phyloP scores from a whole-genome alignment of 2,329 filamentous ascomycete species.

The Diaporthe nobilis region DNA sequence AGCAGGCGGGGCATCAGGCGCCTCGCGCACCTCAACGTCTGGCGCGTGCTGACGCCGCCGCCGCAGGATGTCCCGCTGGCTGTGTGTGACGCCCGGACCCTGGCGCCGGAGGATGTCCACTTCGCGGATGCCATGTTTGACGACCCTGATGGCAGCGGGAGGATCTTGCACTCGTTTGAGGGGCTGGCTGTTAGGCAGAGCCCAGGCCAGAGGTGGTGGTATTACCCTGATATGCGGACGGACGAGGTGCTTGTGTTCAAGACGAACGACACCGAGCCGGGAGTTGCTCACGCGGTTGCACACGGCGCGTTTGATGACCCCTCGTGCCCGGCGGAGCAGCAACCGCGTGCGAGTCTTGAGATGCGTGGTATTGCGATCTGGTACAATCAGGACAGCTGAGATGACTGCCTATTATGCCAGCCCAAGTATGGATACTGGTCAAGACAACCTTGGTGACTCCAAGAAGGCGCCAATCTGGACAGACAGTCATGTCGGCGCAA shows the following conservation, averaged over 20 bases:
- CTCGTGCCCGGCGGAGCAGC: neutral
- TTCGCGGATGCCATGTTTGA: slow-evolving; percentile 15
- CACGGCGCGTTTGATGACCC: slow-evolving; percentile 18
- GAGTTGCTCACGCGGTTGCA: slow-evolving; percentile 11
- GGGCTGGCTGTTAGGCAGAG: neutral
- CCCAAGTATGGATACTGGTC: too few species aligned
- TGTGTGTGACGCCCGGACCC: slow-evolving; percentile 4
- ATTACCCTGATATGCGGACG: neutral
- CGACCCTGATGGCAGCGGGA: neutral
- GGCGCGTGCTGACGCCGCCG: slow-evolving; percentile 10
- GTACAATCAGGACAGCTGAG: neutral
- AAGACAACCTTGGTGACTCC: too few species aligned
- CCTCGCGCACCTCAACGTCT: slow-evolving; percentile 4
- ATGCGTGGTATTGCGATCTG: slow-evolving; percentile 51
- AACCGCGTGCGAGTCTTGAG: slow-evolving; percentile 8
- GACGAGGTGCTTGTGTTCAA: slow-evolving; percentile 23
- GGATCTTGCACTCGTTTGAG: slow-evolving; percentile 17
- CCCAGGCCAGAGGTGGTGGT: slow-evolving; percentile 7
- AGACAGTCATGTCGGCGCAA: too few species aligned
- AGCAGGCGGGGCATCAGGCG: neutral
- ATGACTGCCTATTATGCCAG: too few species aligned
- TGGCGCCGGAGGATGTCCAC: neutral
- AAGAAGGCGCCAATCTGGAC: too few species aligned
- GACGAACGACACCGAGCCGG: slow-evolving; percentile 6
- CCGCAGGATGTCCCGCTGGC: slow-evolving; percentile 4